Percentiles rank a stretch among this genome's conserved stretches.
Evolutionary conservation across 163 green algal genomes (phyloP).

Genomic region (Chloroidium sp.): DNA sequence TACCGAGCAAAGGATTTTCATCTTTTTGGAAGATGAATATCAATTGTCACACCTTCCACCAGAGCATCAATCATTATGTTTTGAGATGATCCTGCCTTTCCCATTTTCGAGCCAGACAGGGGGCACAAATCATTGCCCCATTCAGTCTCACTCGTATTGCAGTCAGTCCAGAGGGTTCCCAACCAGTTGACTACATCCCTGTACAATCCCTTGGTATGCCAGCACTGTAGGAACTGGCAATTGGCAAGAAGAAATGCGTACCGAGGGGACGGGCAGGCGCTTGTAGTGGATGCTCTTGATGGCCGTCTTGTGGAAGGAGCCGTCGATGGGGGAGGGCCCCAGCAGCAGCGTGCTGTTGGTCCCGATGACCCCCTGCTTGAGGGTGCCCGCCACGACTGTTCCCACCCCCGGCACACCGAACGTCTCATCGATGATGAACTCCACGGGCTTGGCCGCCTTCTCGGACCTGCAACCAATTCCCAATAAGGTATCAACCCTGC

Average conservation of each 20-base stretch:
- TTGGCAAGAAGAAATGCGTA: neutral
- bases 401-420: constrained; percentile 80
- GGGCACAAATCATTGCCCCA: too few species aligned
- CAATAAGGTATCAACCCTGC: neutral
- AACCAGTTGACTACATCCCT: too few species aligned
- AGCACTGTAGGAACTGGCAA: too few species aligned
- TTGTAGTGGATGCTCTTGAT: constrained; percentile 95
- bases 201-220: too few species aligned
- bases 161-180: too few species aligned
- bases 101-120: too few species aligned
- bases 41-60: too few species aligned
- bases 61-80: too few species aligned
- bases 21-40: too few species aligned
- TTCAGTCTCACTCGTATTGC: too few species aligned
- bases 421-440: constrained; percentile 90
- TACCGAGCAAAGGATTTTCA: too few species aligned
- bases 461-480: constrained; percentile 32
- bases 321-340: constrained; percentile 71
- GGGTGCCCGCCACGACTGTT: constrained; percentile 77
- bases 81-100: too few species aligned
- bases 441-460: constrained; percentile 36
- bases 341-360: constrained; percentile 67
- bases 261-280: constrained; percentile 63
- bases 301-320: constrained; percentile 63
- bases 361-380: constrained; percentile 72